Percentiles rank a stretch among this genome's conserved stretches.
phyloP scores from a whole-genome alignment of 345 rosid genomes.

The Eucalyptus marginata region DNA sequence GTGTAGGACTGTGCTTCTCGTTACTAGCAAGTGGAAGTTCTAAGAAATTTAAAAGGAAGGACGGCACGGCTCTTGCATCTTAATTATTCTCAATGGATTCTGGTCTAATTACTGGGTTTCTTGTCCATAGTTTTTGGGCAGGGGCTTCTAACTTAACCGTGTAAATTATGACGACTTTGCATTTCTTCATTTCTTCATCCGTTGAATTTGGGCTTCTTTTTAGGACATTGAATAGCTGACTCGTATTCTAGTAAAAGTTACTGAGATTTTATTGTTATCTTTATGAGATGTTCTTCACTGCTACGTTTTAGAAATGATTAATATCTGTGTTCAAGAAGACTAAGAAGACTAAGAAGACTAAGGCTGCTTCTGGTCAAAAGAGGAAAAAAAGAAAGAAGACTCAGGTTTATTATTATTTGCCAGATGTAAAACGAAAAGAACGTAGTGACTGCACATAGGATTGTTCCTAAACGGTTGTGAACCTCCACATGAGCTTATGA shows the following conservation, averaged over 20 bases:
- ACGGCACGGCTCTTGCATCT: neutral
- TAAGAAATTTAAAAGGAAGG: neutral
- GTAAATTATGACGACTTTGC: neutral
- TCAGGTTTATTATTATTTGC: neutral
- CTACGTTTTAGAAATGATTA: neutral
- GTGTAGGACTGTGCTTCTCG: neutral
- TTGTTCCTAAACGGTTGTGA: neutral
- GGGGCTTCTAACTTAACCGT: neutral
- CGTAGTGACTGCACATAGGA: neutral
- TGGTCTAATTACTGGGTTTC: neutral
- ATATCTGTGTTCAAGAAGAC: neutral
- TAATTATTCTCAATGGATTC: neutral
- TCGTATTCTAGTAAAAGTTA: neutral
- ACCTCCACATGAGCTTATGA: neutral
- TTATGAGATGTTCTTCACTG: neutral
- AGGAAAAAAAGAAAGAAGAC: neutral
- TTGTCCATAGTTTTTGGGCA: neutral
- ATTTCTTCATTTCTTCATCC: neutral
- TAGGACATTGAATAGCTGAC: neutral
- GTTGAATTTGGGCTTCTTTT: neutral
- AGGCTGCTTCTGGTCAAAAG: neutral
- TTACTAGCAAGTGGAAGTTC: neutral
- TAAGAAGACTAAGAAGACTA: neutral
- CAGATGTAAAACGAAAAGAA: neutral
- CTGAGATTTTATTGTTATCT: neutral